A percentile compares a stretch with the other conserved stretches of the same genome.
phyloP scores from a whole-genome alignment of 805 yeast genomes.

The Ogataea nonfermentans region DNA sequence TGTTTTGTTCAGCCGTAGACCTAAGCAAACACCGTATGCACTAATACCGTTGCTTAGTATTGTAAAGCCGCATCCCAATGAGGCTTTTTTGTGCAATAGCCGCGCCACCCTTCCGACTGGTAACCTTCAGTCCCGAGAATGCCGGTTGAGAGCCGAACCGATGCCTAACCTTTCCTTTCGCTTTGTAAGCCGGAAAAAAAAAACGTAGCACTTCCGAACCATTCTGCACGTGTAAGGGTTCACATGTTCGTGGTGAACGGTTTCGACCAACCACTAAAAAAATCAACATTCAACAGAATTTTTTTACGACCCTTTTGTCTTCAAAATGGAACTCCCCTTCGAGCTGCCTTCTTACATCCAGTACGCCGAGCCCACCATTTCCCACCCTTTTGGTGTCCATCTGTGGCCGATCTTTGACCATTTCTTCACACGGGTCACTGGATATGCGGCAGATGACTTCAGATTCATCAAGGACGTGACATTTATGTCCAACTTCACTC shows the following conservation, averaged over 20 bases:
- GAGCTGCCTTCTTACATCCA: conserved; percentile 26
- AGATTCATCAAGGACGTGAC: conserved; percentile 63
- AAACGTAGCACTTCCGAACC: no score
- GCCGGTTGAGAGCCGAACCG: conserved; percentile 5
- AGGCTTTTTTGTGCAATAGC: conserved; percentile 2
- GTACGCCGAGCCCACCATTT: conserved; percentile 29
- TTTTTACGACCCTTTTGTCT: neutral
- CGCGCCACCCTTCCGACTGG: neutral
- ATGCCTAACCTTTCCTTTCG: neutral
- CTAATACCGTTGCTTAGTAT: neutral
- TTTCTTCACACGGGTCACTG: conserved; percentile 43
- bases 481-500: conserved; percentile 62
- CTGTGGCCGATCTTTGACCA: conserved; percentile 67
- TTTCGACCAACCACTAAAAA: conserved; percentile 1
- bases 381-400: conserved; percentile 52
- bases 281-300: conserved; percentile 4
- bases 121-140: conserved; percentile 1
- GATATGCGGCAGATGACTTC: conserved; percentile 65
- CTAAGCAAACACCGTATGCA: neutral
- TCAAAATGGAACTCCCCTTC: conserved; percentile 12
- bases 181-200: no score
- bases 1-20: neutral
- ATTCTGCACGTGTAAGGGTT: conserved; percentile 1
- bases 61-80: neutral
- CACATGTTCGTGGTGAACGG: conserved; percentile 2